Base-by-base conservation (phyloP, 768 basidiomycete genomes). In the Mycena filopes region DNA sequence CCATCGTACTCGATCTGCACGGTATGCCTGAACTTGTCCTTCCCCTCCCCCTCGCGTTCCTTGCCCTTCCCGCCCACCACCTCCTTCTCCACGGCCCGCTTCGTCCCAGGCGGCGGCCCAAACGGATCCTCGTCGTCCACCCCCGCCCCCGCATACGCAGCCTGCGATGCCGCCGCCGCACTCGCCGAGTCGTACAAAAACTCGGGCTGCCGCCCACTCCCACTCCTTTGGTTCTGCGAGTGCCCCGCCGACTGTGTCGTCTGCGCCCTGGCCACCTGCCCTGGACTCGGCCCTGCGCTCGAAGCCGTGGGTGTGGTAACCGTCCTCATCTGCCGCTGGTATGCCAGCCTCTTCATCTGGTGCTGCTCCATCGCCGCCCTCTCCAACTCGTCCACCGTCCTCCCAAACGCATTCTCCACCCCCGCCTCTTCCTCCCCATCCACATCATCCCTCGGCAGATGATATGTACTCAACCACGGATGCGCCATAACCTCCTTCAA, bases 1-100 rank as follows among this genome's bases (percentile, higher is more conserved):
- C 7, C 89, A 61, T 91, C 92, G 71, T 98, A 99, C 78, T 99
- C 98, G 63, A 99, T 92, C 76, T 99, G 98, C 49, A 99, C 94
- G 12, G 98, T 99, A 77, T 99, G 96, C 51, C 95, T 83, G 77
- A 92, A 90, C 56, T 63, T 69, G 63, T 69, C 67, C 55, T 55
- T 58, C 40, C 64, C 47, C 48, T 67, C 58, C 47, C 48, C 67
- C 57, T 66, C 55, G 48, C 59, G 23, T 46, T 33, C 41, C 10
- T 21, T 61, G 41, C 56, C 65, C 43, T 4, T 42, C 54, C 23
- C 66, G 16, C 55, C 53, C 36, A 67, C 46, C 43, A 38, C 48
- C 38, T 60, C 63, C 26, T 55, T 40, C 29, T 58, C 50, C 10
- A 9, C 36, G 15, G 36, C 36, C 63, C 54, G 75, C 71, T 47